Conservation (phyloP, 345 rosid species). For the Moringa oleifera region DNA sequence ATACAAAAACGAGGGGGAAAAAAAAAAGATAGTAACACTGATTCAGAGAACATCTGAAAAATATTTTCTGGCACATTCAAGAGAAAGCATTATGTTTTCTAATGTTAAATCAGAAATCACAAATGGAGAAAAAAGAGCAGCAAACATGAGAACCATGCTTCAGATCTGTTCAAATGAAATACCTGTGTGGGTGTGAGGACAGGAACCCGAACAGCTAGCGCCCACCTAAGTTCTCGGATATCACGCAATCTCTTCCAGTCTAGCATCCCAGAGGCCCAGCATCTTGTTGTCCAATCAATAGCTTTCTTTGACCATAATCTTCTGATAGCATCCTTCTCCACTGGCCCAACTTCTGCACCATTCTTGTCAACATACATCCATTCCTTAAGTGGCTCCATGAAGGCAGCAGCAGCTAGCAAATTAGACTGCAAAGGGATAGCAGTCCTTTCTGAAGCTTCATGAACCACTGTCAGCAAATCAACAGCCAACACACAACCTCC, state of each 20-base stretch:
- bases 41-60: too few relatives aligned
- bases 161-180: slow-evolving; percentile 2
- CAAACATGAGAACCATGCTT: too few relatives aligned
- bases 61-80: neutral
- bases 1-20: too few relatives aligned
- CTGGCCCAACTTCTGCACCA: slow-evolving; percentile 85
- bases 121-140: too few relatives aligned
- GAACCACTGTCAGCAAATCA: slow-evolving; percentile 91
- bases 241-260: slow-evolving; percentile 97
- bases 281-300: slow-evolving; percentile 87
- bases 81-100: neutral
- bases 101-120: too few relatives aligned
- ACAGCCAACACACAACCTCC: slow-evolving; percentile 98
- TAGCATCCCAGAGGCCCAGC: slow-evolving; percentile 92
- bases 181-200: slow-evolving; percentile 97
- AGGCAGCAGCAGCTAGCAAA: slow-evolving; percentile 95
- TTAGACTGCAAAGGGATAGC: slow-evolving; percentile 95
- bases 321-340: slow-evolving; percentile 95
- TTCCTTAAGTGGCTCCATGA: slow-evolving; percentile 99
- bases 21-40: too few relatives aligned
- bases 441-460: slow-evolving; percentile 97
- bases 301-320: slow-evolving; percentile 88
- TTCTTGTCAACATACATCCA: slow-evolving; percentile 83
- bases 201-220: slow-evolving; percentile 83
- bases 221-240: slow-evolving; percentile 99